These are phyloP conservation scores for Solanum sitiens DNA, from an alignment of 257 asterid genomes.

Conservation along the genomic window DNA sequence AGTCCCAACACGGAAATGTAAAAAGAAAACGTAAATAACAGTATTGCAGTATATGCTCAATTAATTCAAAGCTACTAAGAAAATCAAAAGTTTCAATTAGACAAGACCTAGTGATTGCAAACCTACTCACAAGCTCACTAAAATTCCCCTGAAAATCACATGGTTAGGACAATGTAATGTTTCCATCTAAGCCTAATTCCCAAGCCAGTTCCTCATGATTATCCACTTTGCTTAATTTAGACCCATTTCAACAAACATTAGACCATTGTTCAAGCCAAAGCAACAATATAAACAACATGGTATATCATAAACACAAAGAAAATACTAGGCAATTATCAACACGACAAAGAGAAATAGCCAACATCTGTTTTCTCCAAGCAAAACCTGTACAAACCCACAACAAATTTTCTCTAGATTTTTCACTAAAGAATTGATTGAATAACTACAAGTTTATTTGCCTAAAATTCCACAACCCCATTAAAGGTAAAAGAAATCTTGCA, in stretches of 20 bases:
- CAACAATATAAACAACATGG: not conserved
- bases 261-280: not conserved
- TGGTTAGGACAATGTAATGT: not conserved
- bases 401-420: not conserved
- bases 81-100: not conserved
- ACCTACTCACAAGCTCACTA: not conserved
- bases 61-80: not conserved
- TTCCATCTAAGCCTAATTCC: not conserved
- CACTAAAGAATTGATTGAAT: not conserved
- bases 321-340: slow-evolving; percentile 82
- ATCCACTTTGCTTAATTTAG: not conserved
- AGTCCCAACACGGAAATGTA: no score
- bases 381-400: slow-evolving; percentile 68
- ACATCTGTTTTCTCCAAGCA: slow-evolving; percentile 94
- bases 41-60: not conserved
- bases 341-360: slow-evolving; percentile 84
- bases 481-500: not conserved
- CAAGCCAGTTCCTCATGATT: not conserved
- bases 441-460: not conserved
- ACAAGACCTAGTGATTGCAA: not conserved
- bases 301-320: not conserved
- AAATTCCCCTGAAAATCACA: not conserved
- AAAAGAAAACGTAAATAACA: no score
- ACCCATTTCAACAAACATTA: not conserved
- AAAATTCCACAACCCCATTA: not conserved